Evolutionary conservation across 2,329 filamentous ascomycete species (phyloP), one percentile per base, ranked within the genome.

Genomic region (Cercospora sp.): DNA sequence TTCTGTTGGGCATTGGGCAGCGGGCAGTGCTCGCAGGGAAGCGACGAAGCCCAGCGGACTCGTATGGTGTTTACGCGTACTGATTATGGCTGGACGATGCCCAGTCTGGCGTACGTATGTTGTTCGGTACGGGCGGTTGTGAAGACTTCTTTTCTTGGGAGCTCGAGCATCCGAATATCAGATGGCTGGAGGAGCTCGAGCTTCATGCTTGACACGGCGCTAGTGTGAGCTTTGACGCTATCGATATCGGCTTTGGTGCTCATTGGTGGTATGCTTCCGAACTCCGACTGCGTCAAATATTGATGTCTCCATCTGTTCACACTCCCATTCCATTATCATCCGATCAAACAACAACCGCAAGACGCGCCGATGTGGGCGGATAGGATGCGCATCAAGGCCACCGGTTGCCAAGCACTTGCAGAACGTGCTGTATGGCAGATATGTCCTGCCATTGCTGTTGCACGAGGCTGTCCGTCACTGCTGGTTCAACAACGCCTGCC

Each of bases 121-220:
- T 33, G 28, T 59, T 59, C 55, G 55, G 55, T 59, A 31, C 55
- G 31, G 16, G 55, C 30, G 55, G 30, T 33, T 20, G 36, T 42
- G 55, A 59, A 6, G 18, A 30, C 9, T 48, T 51, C 26, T 28
- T 28, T 62, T 62, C n/a, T 39, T 62, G 33, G 12, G 23, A 45
- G 60, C 60, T 62, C n/a, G 60, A 62, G 60, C 18, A 20, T 20
- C 16, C 28, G 23, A 30, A 62, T 26, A 62, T 45, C n/a, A 51
- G 36, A 48, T 62, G 60, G 60, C 60, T 62, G 60, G 60, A 62
- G 39, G 42, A 62, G 59, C 55, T 59, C 55, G 30, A 59, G 55
- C 55, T 59, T 59, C 31, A 13, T 36, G 55, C 28, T 31, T 36
- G 16, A 36, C 30, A 28, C 26, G 5, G 23, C 48, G 48, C 48